A percentile compares a stretch with the other conserved stretches of the same genome.
phyloP scores from a whole-genome alignment of 441 rosid species.

The Arabidopsis hybrid region DNA sequence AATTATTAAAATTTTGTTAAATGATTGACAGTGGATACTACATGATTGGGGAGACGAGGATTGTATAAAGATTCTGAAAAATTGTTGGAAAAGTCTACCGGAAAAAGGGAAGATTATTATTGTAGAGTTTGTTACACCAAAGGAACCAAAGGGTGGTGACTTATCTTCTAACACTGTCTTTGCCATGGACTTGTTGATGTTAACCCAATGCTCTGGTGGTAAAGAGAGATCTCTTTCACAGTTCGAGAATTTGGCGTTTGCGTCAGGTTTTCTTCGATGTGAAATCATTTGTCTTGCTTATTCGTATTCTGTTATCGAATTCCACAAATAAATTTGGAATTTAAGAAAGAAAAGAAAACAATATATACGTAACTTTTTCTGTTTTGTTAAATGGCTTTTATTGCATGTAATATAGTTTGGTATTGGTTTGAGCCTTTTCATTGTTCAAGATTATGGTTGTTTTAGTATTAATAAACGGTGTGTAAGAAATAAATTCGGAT shows the following conservation, averaged over 20 bases:
- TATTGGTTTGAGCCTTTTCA: too few relatives aligned
- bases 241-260: conserved; percentile 25
- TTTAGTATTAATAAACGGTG: too few relatives aligned
- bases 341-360: not conserved
- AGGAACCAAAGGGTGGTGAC: conserved; percentile 39
- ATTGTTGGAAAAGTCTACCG: conserved; percentile 49
- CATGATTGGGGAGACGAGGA: conserved; percentile 43
- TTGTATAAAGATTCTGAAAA: conserved; percentile 51
- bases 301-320: conserved; percentile 45
- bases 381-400: too few relatives aligned
- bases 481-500: too few relatives aligned
- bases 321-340: conserved; percentile 36
- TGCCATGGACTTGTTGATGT: conserved; percentile 40
- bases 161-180: conserved; percentile 30
- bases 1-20: not conserved
- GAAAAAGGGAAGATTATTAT: conserved; percentile 49
- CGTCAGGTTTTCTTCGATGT: conserved; percentile 31
- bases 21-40: conserved; percentile 31
- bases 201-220: conserved; percentile 30
- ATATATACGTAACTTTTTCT: too few relatives aligned
- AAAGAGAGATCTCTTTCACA: conserved; percentile 36
- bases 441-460: too few relatives aligned
- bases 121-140: conserved; percentile 49
- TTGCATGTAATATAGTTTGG: too few relatives aligned
- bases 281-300: conserved; percentile 34